These are phyloP conservation scores for Phytomonas francai DNA, from an alignment of 208 protist species.

Conservation along the genomic window DNA sequence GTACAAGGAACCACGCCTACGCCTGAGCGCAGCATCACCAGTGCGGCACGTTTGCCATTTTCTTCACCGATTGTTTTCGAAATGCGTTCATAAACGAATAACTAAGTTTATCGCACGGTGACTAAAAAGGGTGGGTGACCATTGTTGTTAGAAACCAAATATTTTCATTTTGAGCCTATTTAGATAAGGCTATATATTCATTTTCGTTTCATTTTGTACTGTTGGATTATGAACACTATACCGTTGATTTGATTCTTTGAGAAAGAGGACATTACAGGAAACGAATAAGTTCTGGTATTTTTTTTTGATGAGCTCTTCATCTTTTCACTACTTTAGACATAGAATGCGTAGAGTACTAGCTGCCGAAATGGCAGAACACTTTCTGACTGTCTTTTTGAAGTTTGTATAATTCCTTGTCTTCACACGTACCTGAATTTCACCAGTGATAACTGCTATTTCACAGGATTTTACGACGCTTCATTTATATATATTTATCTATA, in stretches of 20 bases:
- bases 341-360: not conserved
- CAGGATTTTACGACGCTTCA: not conserved
- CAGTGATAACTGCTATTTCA: not conserved
- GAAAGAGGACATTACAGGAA: not conserved
- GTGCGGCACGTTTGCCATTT: conserved; percentile 41
- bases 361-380: not conserved
- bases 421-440: not conserved
- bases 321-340: not conserved
- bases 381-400: not conserved
- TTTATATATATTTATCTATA: conserved; percentile 5
- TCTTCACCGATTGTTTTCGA: conserved; percentile 52
- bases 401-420: not conserved
- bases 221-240: not conserved
- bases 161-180: conserved; percentile 5
- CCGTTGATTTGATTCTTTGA: not conserved
- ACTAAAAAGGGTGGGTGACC: not conserved
- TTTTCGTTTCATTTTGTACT: conserved; percentile 11
- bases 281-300: not conserved
- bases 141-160: not conserved
- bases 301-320: not conserved
- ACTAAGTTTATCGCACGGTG: not conserved
- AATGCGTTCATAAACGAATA: conserved; percentile 17
- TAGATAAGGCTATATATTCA: conserved; percentile 5
- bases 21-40: conserved; percentile 20
- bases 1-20: conserved; percentile 28